Percentiles rank a stretch among this genome's conserved stretches.
These are phyloP conservation scores for Collybiopsis luxurians DNA, from an alignment of 768 basidiomycete species.

Conservation along the genomic window DNA sequence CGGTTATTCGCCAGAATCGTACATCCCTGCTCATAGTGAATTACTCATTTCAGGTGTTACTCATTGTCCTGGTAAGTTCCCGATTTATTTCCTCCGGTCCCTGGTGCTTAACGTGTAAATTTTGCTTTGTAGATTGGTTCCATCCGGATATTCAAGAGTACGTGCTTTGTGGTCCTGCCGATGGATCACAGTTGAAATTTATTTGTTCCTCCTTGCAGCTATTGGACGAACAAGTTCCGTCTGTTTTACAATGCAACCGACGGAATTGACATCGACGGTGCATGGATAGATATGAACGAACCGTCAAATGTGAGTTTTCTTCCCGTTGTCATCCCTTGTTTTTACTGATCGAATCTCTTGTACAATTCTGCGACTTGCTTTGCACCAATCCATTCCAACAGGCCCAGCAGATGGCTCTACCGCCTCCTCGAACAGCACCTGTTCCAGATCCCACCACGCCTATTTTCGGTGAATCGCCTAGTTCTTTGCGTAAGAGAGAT, in stretches of 20 bases:
- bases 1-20: conserved; percentile 23
- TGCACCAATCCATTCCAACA: conserved; percentile 60
- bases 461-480: conserved; percentile 37
- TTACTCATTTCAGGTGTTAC: conserved; percentile 43
- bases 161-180: conserved; percentile 15
- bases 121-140: conserved; percentile 54
- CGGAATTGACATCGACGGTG: conserved; percentile 66
- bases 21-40: conserved; percentile 18
- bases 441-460: conserved; percentile 54
- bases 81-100: background rate
- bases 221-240: conserved; percentile 62
- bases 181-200: background rate
- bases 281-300: conserved; percentile 80
- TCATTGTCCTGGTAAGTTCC: conserved; percentile 46
- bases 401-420: conserved; percentile 48
- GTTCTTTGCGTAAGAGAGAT: conserved; percentile 22
- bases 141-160: conserved; percentile 48
- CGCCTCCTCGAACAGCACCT: conserved; percentile 46
- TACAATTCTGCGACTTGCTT: conserved; percentile 60
- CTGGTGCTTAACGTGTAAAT: no score
- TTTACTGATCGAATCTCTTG: background rate
- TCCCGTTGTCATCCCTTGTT: background rate
- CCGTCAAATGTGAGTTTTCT: conserved; percentile 61
- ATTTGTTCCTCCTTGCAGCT: conserved; percentile 33
- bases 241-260: conserved; percentile 50